These are phyloP conservation scores for Panicum hallii DNA, from an alignment of 202 grass and related monocot species.

Conservation along the genomic window DNA sequence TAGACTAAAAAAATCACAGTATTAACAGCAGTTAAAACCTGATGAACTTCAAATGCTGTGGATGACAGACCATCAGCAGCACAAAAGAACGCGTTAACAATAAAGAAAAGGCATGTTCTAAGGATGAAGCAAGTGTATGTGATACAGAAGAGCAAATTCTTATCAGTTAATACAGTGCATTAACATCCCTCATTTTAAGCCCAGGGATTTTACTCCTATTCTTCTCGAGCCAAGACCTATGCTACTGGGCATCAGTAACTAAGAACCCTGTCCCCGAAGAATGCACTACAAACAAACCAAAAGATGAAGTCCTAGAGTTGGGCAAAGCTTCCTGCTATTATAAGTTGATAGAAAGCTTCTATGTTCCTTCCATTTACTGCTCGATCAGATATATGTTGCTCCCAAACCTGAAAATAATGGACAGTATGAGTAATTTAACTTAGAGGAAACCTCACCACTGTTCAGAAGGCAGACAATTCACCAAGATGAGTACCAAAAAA, in stretches of 20 bases:
- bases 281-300: constrained; percentile 17
- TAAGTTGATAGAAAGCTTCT: background rate
- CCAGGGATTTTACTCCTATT: background rate
- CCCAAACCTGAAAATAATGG: constrained; percentile 42
- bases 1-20: background rate
- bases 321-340: constrained; percentile 17
- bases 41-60: background rate
- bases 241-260: constrained; percentile 12
- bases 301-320: constrained; percentile 20
- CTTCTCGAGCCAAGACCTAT: background rate
- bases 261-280: background rate
- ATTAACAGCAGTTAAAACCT: constrained; percentile 17
- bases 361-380: constrained; percentile 12
- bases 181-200: background rate
- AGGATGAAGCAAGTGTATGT: background rate
- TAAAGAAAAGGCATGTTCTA: background rate
- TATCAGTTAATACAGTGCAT: background rate
- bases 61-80: background rate
- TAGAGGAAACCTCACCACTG: background rate
- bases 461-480: constrained; percentile 16
- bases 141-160: constrained; percentile 18
- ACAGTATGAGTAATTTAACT: constrained; percentile 15
- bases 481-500: constrained; percentile 8
- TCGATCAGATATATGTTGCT: constrained; percentile 3
- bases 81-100: background rate